Evolutionary conservation across 208 protist genomes (phyloP).

Genomic region (Naegleria lovaniensis): DNA sequence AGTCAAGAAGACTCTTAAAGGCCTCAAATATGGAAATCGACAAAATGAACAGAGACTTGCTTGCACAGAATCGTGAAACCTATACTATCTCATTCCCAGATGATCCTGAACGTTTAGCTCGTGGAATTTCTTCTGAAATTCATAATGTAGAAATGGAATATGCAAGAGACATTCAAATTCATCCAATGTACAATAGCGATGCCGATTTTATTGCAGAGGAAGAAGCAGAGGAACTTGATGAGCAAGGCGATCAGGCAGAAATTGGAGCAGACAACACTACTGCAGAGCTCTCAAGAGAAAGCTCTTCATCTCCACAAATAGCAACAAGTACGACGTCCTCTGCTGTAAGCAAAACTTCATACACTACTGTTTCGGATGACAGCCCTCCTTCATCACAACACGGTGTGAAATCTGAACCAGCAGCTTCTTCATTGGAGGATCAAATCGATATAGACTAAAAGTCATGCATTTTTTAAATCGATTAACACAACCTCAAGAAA

Average conservation of each 20-base stretch:
- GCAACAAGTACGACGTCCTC: too few species aligned
- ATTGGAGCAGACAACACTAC: too few species aligned
- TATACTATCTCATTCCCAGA: background rate
- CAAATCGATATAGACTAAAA: too few species aligned
- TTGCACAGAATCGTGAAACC: background rate
- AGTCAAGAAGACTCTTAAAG: background rate
- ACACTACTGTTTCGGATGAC: too few species aligned
- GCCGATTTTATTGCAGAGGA: background rate
- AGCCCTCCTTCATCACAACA: too few species aligned
- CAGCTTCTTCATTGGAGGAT: too few species aligned
- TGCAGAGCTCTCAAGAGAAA: background rate
- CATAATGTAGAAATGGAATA: slow-evolving; percentile 13
- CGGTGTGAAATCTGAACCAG: too few species aligned
- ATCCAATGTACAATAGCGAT: background rate
- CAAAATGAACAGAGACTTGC: background rate
- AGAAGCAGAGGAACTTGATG: background rate
- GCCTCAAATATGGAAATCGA: background rate
- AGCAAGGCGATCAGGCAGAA: background rate
- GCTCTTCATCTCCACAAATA: too few species aligned
- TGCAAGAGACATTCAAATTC: slow-evolving; percentile 10
- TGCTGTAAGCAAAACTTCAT: too few species aligned
- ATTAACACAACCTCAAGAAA: too few species aligned
- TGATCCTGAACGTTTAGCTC: background rate
- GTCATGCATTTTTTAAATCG: too few species aligned
- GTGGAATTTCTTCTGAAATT: background rate